Evolutionary conservation across 2,329 filamentous ascomycete species (phyloP).

Genomic region (Davidsoniella neocaledoniae): DNA sequence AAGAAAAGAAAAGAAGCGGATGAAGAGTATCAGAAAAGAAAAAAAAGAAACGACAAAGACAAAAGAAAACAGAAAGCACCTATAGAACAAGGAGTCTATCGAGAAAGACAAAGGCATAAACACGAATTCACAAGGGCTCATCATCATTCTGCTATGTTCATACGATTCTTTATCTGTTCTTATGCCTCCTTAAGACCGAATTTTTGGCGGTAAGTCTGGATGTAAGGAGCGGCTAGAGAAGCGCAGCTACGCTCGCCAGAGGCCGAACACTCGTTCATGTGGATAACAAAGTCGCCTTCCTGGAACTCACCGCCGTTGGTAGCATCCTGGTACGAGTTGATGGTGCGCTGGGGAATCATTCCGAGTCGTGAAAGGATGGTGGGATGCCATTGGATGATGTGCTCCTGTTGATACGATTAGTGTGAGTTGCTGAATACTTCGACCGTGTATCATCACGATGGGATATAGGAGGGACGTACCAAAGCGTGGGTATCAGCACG

Average conservation of each 20-base stretch:
- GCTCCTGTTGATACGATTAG: conserved; percentile 39
- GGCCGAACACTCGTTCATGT: conserved; percentile 57
- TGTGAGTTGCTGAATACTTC: conserved; percentile 3
- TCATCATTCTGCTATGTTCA: too few species aligned
- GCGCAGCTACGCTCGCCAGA: conserved; percentile 46
- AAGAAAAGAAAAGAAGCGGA: conserved; percentile 3
- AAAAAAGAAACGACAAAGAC: background rate
- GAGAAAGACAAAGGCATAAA: background rate
- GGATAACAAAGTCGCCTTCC: conserved; percentile 71
- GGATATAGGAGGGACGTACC: conserved; percentile 32
- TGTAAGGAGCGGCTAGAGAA: conserved; percentile 44
- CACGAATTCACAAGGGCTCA: background rate
- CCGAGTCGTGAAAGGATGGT: conserved; percentile 83
- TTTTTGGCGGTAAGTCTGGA: conserved; percentile 28
- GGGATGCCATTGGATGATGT: conserved; percentile 90
- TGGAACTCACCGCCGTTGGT: conserved; percentile 49
- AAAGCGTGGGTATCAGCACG: conserved; percentile 85
- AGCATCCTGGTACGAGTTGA: conserved; percentile 59
- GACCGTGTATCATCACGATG: too few species aligned
- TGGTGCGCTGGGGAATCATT: conserved; percentile 65
- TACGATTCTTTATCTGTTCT: background rate
- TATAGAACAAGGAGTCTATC: background rate
- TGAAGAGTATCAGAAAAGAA: conserved; percentile 1
- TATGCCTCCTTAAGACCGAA: conserved; percentile 27
- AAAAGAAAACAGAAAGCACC: background rate